Evolutionary conservation across 441 rosid species (phyloP), one percentile per base, ranked within the genome.

Genomic region (Aquilaria agallochum): DNA sequence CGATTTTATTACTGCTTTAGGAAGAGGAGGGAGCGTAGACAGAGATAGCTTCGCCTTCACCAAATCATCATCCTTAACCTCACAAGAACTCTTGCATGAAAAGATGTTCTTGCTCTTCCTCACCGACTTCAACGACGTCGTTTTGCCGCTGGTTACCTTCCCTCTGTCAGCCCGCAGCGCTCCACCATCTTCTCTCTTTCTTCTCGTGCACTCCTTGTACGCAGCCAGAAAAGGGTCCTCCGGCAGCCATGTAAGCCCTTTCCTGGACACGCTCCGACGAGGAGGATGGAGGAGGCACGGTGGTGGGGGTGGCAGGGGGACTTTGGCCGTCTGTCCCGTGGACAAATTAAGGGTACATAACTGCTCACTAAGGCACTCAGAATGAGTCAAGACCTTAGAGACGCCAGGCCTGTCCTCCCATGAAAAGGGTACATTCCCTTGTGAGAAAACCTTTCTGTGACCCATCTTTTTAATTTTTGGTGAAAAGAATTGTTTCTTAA

Each of bases 401-500:
- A 86, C 59, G 13, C 92, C 92, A 2, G 89, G 87, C 13, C 63
- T 71, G 66, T 76, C 75, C 64, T 86, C 92, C 89, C 89, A 86
- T 6, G 89, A 83, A 59, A 83, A 86, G 59, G 92, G 89, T 64
- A 86, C 64, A 75, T 63, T 77, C 31, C 92, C 87, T 13, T 81
- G 85, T 31, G 92, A 86, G 20, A 53, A 55, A 50, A 74, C 74
- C 60, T 81, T 83, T 46, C 78, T 62, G 55, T 74, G 82, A 62
- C 73, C 76, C 86, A 79, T 83, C 33, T 27, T 13, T 53, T 7
- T 6, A 13, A n/a, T n/a, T 36, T 36, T 8, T 36, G 42, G 9
- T 44, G 31, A 44, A 54, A 53, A 36, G 33, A 33, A 20, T 40
- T 9, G 13, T 40, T 13, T 5, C 7, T 3, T 7, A 2, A 32